Evolutionary conservation across 202 grass and related monocot genomes (phyloP), one percentile per base, ranked within the genome.

Genomic region (Panicum virgatum): DNA sequence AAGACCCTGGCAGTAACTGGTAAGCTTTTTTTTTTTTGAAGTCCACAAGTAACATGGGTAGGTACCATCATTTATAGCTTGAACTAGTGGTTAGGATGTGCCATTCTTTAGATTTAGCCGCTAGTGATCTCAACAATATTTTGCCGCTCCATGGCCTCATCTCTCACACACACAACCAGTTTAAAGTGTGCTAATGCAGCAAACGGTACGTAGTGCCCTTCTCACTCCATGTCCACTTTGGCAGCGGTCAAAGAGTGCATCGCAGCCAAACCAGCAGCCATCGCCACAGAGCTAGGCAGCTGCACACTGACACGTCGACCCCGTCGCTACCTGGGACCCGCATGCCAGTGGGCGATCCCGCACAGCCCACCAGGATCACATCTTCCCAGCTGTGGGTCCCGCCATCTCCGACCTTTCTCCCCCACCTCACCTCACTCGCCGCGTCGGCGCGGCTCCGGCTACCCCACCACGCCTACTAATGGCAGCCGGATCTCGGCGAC

Each of bases 401-500:
- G 46, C 74, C 74, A 3, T 13, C 10, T 38, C 42, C 2, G 10
- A 52, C 29, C 69, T 62, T 74, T 75, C 59, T 66, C 30, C 64
- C 54, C 75, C 32, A 50, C 75, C 65, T 42, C 67, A 73, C 32
- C n/a, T n/a, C n/a, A n/a, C 44, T 46, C 22, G 6, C 45, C 68
- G 20, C 51, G 43, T 37, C 44, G 68, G n/a, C n/a, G 43, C 29
- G 56, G 27, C 43, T 18, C n/a, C 58, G 51, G 51, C 6, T 22
- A 2, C 11, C 56, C 68, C 54, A 36, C 36, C 58, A 15, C 62
- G 5, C 60, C 81, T 84, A 69, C 51, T 77, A 78, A 60, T 29
- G 57, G 73, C 51, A 27, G 10, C 47, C 18, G 42, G 84, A 86
- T 82, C 84, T 75, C 6, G 16, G 26, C 57, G 57, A 6, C 25